These are phyloP conservation scores for Moesziomyces antarcticus DNA, from an alignment of 1,284 basidiomycete genomes.

Conservation along the genomic window DNA sequence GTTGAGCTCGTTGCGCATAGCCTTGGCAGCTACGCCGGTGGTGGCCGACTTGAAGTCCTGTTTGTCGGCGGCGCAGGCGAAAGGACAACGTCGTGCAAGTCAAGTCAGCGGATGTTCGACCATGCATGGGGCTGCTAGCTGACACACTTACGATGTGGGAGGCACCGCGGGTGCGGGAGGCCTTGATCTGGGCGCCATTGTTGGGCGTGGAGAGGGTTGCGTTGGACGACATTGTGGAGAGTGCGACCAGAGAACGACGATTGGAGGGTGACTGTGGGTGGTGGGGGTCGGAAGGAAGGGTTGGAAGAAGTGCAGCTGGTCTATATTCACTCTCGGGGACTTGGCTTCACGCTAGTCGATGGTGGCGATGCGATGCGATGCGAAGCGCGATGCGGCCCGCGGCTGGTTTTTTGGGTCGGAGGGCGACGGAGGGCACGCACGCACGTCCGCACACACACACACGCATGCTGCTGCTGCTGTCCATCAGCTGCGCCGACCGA, in stretches of 20 bases:
- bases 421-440: neutral
- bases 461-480: too few relatives aligned
- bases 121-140: neutral
- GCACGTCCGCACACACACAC: too few relatives aligned
- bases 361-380: constrained; percentile 13
- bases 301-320: neutral
- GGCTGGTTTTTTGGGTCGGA: neutral
- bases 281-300: constrained; percentile 2
- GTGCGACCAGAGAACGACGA: neutral
- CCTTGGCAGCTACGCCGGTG: constrained; percentile 94
- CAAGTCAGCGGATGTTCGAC: constrained; percentile 2
- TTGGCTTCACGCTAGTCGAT: neutral
- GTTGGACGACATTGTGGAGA: constrained; percentile 48
- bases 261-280: constrained; percentile 3
- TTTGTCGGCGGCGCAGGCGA: neutral
- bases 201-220: constrained; percentile 61
- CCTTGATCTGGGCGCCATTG: constrained; percentile 60
- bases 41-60: constrained; percentile 95
- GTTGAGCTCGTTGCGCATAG: constrained; percentile 98
- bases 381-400: constrained; percentile 19
- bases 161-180: constrained; percentile 64
- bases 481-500: neutral
- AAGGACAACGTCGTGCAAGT: neutral
- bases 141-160: constrained; percentile 64
- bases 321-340: constrained; percentile 11